These are phyloP conservation scores for Mycena olivaceomarginata DNA, from an alignment of 768 basidiomycete species.

Conservation along the genomic window DNA sequence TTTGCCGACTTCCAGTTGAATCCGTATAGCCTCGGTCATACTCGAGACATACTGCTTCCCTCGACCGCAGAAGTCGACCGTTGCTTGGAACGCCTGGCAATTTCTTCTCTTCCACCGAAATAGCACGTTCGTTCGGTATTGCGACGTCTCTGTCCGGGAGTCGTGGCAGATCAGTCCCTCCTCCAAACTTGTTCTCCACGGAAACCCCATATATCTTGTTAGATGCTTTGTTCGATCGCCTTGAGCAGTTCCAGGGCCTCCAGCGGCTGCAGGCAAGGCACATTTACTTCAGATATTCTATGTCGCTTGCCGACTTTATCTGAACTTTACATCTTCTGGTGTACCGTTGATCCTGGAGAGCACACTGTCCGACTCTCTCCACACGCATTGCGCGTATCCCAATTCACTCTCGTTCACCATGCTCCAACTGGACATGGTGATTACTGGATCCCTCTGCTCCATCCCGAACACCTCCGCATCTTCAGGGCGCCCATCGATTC, in stretches of 20 bases:
- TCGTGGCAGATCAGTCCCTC: no score
- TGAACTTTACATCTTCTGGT: neutral
- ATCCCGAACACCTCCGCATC: neutral
- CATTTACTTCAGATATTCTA: constrained; percentile 12
- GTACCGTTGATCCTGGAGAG: constrained; percentile 5
- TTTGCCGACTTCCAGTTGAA: neutral
- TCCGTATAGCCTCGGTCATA: no score
- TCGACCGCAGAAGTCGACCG: neutral
- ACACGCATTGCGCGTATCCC: neutral
- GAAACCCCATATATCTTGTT: constrained; percentile 14
- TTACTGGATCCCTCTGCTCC: neutral
- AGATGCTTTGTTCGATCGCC: neutral
- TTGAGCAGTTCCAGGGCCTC: neutral
- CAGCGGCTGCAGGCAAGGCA: neutral
- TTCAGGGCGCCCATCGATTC: neutral
- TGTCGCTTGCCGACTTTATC: constrained; percentile 3
- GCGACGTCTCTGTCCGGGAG: no score
- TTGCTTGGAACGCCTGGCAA: neutral
- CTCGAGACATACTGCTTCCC: neutral
- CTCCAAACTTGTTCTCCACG: neutral
- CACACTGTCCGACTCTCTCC: neutral
- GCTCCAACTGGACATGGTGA: neutral
- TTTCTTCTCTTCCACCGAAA: neutral
- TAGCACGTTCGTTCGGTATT: neutral
- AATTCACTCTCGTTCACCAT: neutral